Evolutionary conservation across 352 stramenopile genomes (phyloP), one percentile per base, ranked within the genome.

Genomic region (Plasmopara halstedii): DNA sequence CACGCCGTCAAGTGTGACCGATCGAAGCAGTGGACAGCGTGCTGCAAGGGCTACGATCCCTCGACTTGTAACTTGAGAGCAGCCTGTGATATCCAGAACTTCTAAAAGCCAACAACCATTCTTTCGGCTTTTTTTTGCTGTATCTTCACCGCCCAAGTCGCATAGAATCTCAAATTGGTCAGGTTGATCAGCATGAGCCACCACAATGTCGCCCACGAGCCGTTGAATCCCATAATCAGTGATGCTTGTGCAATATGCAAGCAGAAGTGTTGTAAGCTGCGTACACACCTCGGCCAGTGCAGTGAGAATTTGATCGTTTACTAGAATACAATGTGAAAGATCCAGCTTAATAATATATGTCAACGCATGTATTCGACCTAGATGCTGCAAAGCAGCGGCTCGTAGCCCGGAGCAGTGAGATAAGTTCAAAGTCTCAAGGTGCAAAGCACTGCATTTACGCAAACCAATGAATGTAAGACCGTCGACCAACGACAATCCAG

Each of bases 51-150:
- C 50, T 9, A 40, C 49, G 20, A 87, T 42, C 1, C 69, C 65
- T 27, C 45, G 62, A 44, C 65, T 73, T 4, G 74, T 89, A 38
- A 91, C 43, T 31, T 63, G 73, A 42, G 79, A 83, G 42, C 80
- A 91, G 17, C 77, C 80, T 6, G 70, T 59, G 31, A 91, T 54
- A 11, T 91, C 73, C 10, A 91, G 48, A 11, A 27, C 63, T 32
- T 23, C 41, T n/a, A 89, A 43, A 14, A 61, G 34, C 6, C 48
- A 58, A 59, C 77, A 89, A 0, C 77, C 58, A 26, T 32, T 31
- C n/a, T 55, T 47, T 26, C 22, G 17, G 19, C 6, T 32, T 21
- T 25, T 48, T 48, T 62, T 50, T 44, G 42, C 60, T 17, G 15
- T 13, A 19, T 46, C 32, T 13, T 46, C 52, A 36, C 36, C 49